Base-by-base conservation (phyloP, 163 green algal species). In the Chlamydomonas reinhardtii region DNA sequence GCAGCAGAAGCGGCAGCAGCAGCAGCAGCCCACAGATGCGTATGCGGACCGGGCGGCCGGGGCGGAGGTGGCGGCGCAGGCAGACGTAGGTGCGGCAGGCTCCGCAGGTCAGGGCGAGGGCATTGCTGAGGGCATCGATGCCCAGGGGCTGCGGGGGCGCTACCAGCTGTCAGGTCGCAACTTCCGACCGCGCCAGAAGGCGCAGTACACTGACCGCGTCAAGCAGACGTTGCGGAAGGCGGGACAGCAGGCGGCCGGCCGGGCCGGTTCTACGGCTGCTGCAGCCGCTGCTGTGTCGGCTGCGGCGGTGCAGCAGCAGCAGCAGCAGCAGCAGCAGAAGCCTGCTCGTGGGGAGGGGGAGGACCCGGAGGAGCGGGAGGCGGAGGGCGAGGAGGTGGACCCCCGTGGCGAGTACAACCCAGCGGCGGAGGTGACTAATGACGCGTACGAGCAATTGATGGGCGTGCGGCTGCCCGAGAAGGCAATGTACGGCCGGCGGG, bases 401-500 rank as follows among this genome's bases (percentile, higher is more conserved):
- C 32, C 71, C 6, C 59, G 59, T 1, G 82, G 82, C 0, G 72
- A 74, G 72, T 87, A 87, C 82, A 87, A 87, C 82, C 59, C 82
- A 1, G 82, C 82, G 22, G 82, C 72, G 11, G 82, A 87, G 71
- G 71, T 87, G 8, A 31, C 39, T 2, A 87, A 87, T 61, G 82
- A 87, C 39, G 39, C 69, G 37, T 86, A 86, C 70, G 82, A 87
- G 61, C 61, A 81, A 61, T 19, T 87, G 22, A 81, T 87, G 72
- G 82, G 82, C 20, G 72, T 82, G 54, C 56, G 72, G 72, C 82
- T 87, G 71, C 82, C 82, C 19, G 39, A 75, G 31, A 62, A 62
- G 32, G 82, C 82, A 31, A 75, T 87, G 72, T 87, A 87, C 72
- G 82, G 82, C 71, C 74, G 61, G 37, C 59, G 82, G 59, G 82